Evolutionary conservation across 306 rosid species (phyloP), one percentile per base, ranked within the genome.

Genomic region (Malus orientalis): DNA sequence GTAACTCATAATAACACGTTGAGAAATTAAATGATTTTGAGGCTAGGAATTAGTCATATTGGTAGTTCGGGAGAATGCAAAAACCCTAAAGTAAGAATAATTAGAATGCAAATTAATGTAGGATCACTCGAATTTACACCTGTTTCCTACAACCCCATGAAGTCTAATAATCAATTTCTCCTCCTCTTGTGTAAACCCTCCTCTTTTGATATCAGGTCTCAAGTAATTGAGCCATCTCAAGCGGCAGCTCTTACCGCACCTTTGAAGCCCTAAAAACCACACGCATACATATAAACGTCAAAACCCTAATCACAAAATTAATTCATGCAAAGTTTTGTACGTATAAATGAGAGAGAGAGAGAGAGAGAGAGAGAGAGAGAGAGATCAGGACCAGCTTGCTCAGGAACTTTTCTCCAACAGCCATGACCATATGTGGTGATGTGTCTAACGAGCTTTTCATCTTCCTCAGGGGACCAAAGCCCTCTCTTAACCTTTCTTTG

Each of bases 321-420:
- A 6, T 14, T 13, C 20, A 51, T 51, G 55, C 8, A 51, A 51
- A 51, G 55, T 51, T 15, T 49, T 49, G 55, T 15, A 49, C 55
- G 15, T 10, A 38, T 38, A 38, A 7, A 38, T 38, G 19, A 10
- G 25, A 20, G 27, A 55, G 25, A 55, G 33, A 1, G 66, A 25
- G 33, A 1, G 65, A 25, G 61, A 57, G 62, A 20, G 62, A 66
- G 33, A 1, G 66, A 54, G 47, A 36, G 33, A 2, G 76, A 14
- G 51, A 58, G 67, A 33, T 78, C 15, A 49, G 25, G 51, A 65
- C 97, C 98, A 67, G 98, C 97, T 95, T 90, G 90, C 49, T 92
- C 98, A 2, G 98, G 98, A 59, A 95, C 98, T 84, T 92, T 95
- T 76, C 98, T 95, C 98, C 98, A 95, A 27, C 98, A 90, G 55